Base-by-base conservation (phyloP, 2,329 filamentous ascomycete genomes). In the Westerdykella ornata region DNA sequence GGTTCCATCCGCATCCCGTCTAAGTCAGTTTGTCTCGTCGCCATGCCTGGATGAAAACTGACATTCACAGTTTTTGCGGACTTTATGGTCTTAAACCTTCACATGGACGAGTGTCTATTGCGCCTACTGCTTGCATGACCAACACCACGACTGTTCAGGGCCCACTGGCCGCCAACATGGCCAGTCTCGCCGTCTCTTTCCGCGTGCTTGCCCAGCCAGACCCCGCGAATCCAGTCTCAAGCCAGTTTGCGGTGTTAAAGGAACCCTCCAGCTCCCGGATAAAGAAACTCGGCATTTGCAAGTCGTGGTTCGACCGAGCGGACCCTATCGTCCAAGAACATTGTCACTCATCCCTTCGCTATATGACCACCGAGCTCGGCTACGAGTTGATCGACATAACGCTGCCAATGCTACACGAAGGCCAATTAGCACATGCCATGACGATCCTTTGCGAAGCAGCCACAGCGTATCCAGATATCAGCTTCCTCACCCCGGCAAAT, bases 131-230 rank as follows among this genome's bases (percentile, higher is more conserved):
- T 12, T 77, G 77, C 43, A 72, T 80, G 38, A 76, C 76, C 18
- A 72, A 74, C 26, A 83, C 77, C 0, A 81, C 80, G 26, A 78
- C 76, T 42, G 82, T 92, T 13, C 71, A 78, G 5, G 86, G 87
- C 0, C 88, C 89, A 6, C 76, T 95, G 55, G 84, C 86, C 13
- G 75, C 79, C 36, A 90, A 76, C 41, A 85, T 85, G 47, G 72
- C 81, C 28, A 89, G 94, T 56, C 76, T 96, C 5, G 82, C 84
- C 46, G 73, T 88, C 39, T 83, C 85, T n/a, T 96, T 92, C 68
- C 81, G 85, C 37, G 62, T 85, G 53, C 88, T 94, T 76, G 76
- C 85, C 2, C 75, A 80, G 39, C 84, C 87, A 0, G 77, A 94
- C 54, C 77, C 82, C 0, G 65, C 72, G 2, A 75, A 83, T 59